Evolutionary conservation across 2,329 filamentous ascomycete genomes (phyloP).

Genomic region (Hypoxylon sp.): DNA sequence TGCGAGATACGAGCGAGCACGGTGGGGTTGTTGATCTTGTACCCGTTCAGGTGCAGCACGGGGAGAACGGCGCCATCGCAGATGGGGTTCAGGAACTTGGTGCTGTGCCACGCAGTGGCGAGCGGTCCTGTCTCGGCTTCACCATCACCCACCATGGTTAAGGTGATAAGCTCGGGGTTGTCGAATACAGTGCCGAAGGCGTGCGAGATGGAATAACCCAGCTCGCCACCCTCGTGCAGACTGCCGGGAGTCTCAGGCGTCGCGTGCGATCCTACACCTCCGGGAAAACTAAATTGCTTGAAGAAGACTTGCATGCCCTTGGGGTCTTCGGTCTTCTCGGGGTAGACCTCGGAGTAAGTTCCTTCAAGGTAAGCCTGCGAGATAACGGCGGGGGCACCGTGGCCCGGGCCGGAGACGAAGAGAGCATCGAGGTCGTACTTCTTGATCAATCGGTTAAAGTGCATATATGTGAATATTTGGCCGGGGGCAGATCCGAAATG

Average conservation of each 20-base stretch:
- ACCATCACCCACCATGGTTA: conserved; percentile 82
- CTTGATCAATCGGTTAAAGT: conserved; percentile 83
- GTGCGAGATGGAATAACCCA: conserved; percentile 82
- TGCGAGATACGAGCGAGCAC: conserved; percentile 76
- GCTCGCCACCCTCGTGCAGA: conserved; percentile 80
- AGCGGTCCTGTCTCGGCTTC: conserved; percentile 83
- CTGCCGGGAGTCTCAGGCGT: conserved; percentile 81
- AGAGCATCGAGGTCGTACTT: conserved; percentile 77
- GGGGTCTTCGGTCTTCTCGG: conserved; percentile 72
- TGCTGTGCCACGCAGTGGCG: conserved; percentile 83
- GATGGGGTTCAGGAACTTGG: conserved; percentile 82
- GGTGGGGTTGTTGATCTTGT: conserved; percentile 86
- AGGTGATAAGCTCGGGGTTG: conserved; percentile 74
- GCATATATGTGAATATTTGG: conserved; percentile 82
- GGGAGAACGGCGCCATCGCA: conserved; percentile 80
- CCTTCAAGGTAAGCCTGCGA: conserved; percentile 81
- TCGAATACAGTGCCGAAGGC: conserved; percentile 81
- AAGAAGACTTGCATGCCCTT: conserved; percentile 79
- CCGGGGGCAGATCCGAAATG: conserved; percentile 85
- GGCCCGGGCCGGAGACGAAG: conserved; percentile 79
- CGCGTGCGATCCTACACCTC: conserved; percentile 79
- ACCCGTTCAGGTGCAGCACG: conserved; percentile 80
- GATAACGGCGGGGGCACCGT: conserved; percentile 78
- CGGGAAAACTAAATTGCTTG: conserved; percentile 84
- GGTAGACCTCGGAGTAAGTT: conserved; percentile 79